Conservation (phyloP, 352 stramenopile species). For the Phytopythium montanum region DNA sequence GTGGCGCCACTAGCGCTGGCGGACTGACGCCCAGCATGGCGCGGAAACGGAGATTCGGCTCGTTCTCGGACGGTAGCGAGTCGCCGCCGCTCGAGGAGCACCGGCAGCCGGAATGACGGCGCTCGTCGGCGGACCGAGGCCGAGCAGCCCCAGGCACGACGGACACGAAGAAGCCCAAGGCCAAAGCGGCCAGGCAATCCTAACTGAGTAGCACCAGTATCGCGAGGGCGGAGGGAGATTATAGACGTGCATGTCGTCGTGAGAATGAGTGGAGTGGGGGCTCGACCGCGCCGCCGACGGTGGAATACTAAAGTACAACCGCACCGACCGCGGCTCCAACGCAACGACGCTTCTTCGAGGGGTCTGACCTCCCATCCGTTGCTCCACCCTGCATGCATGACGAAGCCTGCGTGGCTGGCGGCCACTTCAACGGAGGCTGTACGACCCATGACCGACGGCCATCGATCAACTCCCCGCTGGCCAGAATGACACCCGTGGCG, state of each 20-base stretch:
- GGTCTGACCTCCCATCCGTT: too few relatives aligned
- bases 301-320: constrained; percentile 3
- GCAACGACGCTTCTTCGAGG: neutral
- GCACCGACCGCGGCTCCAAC: neutral
- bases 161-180: constrained; percentile 5
- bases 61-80: constrained; percentile 49
- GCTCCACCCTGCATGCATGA: too few relatives aligned
- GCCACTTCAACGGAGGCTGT: too few relatives aligned
- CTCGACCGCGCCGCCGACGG: neutral
- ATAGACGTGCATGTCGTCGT: constrained; percentile 1
- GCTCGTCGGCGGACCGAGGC: neutral
- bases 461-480: too few relatives aligned
- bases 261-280: neutral
- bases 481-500: too few relatives aligned
- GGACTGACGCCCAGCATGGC: constrained; percentile 11
- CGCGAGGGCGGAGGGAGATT: neutral
- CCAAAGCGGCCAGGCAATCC: neutral
- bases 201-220: constrained; percentile 6
- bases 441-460: too few relatives aligned
- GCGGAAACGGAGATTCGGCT: constrained; percentile 43
- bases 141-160: neutral
- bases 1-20: too few relatives aligned
- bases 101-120: constrained; percentile 40
- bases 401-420: too few relatives aligned
- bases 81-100: constrained; percentile 57